phyloP scores from a whole-genome alignment of 176 grass and related monocot genomes.

The Carex kokanica region DNA sequence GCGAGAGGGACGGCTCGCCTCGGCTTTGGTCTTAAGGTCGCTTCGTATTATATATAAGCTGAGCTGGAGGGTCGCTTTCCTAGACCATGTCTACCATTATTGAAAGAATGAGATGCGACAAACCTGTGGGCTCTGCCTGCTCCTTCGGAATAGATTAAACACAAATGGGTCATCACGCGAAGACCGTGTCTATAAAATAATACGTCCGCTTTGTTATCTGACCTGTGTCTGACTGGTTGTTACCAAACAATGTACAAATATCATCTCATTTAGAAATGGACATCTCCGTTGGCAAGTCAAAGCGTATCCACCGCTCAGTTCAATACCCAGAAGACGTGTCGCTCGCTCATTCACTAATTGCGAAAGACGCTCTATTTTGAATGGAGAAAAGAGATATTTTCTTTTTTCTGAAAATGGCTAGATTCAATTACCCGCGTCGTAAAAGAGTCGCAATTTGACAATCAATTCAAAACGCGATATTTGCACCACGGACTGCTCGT shows the following conservation, averaged over 20 bases:
- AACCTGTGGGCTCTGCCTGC: neutral
- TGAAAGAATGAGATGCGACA: neutral
- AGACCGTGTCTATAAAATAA: conserved; percentile 3
- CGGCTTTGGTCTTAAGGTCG: neutral
- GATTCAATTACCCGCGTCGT: neutral
- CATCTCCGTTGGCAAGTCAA: neutral
- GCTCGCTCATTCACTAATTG: neutral
- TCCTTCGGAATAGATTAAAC: neutral
- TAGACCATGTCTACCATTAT: neutral
- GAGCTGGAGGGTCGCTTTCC: neutral
- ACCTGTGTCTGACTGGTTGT: neutral
- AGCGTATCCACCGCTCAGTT: neutral
- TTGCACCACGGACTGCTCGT: neutral
- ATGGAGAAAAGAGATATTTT: neutral
- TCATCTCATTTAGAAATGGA: neutral
- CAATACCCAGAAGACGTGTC: neutral
- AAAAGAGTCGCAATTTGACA: neutral
- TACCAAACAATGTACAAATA: neutral
- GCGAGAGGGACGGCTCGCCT: conserved; percentile 14
- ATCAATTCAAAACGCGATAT: neutral
- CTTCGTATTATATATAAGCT: neutral
- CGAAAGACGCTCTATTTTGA: neutral
- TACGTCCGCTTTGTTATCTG: neutral
- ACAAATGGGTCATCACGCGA: neutral
- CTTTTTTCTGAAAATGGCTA: neutral